phyloP scores from a whole-genome alignment of 2,329 filamentous ascomycete genomes.

The Huntiella bhutanensis region DNA sequence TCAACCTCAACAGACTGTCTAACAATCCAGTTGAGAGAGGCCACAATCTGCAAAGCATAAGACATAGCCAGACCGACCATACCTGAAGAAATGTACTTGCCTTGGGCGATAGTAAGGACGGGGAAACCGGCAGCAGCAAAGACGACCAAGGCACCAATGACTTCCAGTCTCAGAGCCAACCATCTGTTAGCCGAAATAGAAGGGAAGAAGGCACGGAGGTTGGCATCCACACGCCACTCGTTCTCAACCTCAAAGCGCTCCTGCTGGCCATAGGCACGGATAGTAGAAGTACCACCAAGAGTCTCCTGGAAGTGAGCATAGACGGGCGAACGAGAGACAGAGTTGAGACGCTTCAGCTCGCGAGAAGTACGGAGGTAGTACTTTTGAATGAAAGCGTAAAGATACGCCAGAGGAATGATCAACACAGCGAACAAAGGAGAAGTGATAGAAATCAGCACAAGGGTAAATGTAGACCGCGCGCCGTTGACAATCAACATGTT shows the following conservation, averaged over 20 bases:
- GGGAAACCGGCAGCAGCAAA: slow-evolving; percentile 66
- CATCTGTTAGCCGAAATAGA: slow-evolving; percentile 88
- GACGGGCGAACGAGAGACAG: slow-evolving; percentile 85
- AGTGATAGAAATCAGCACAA: slow-evolving; percentile 64
- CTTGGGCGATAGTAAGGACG: slow-evolving; percentile 57
- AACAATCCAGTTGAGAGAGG: slow-evolving; percentile 97
- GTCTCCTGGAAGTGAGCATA: slow-evolving; percentile 98
- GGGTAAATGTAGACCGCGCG: slow-evolving; percentile 60
- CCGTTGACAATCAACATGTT: slow-evolving; percentile 83
- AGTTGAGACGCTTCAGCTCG: slow-evolving; percentile 89
- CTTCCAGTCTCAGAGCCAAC: slow-evolving; percentile 86
- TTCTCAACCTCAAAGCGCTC: slow-evolving; percentile 79
- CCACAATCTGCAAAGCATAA: slow-evolving; percentile 90
- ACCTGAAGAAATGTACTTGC: slow-evolving; percentile 46
- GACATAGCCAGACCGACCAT: slow-evolving; percentile 89
- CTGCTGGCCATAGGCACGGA: slow-evolving; percentile 84
- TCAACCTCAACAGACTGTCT: slow-evolving; percentile 98
- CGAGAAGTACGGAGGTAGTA: slow-evolving; percentile 94
- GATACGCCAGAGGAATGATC: slow-evolving; percentile 58
- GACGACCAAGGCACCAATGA: slow-evolving; percentile 89
- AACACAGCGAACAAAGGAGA: slow-evolving; percentile 66
- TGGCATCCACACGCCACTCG: slow-evolving; percentile 92
- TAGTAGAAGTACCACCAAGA: slow-evolving; percentile 81
- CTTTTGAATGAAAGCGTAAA: slow-evolving; percentile 86
- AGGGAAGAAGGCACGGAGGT: slow-evolving; percentile 84